Percentiles rank a stretch among this genome's conserved stretches.
Evolutionary conservation across 169 alveolate species (phyloP).

Genomic region (Plasmodium coatneyi): DNA sequence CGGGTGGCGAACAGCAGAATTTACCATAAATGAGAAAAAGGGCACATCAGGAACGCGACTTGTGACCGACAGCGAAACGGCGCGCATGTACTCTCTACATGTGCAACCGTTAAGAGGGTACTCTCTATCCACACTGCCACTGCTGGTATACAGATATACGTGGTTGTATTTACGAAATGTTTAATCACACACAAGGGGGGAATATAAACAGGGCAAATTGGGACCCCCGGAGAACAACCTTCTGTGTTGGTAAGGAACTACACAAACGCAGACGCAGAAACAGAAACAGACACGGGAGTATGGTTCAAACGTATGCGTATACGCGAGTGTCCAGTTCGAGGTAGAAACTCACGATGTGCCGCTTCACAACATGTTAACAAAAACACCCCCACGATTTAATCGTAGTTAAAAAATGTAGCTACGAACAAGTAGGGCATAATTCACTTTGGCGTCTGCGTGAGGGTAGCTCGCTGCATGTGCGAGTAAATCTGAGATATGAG

Average conservation of each 20-base stretch:
- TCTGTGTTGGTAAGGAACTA: neutral
- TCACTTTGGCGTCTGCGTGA: neutral
- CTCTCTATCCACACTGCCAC: neutral
- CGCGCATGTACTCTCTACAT: neutral
- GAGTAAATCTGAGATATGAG: neutral
- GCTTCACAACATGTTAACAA: conserved; percentile 21
- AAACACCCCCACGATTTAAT: neutral
- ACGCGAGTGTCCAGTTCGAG: neutral
- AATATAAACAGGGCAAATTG: neutral
- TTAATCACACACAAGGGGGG: neutral
- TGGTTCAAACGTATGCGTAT: neutral
- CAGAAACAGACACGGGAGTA: neutral
- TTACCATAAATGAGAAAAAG: neutral
- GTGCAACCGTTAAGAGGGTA: neutral
- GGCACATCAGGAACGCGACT: neutral
- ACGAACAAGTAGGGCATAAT: neutral
- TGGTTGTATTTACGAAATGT: neutral
- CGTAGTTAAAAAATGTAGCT: conserved; percentile 10
- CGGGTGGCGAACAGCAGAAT: neutral
- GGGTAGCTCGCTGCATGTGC: neutral
- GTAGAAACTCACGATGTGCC: neutral
- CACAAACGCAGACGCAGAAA: neutral
- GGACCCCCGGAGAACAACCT: neutral
- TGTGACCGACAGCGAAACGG: neutral
- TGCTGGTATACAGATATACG: neutral